phyloP scores from a whole-genome alignment of 2,329 filamentous ascomycete genomes.

The Ambrosiella beaveri region DNA sequence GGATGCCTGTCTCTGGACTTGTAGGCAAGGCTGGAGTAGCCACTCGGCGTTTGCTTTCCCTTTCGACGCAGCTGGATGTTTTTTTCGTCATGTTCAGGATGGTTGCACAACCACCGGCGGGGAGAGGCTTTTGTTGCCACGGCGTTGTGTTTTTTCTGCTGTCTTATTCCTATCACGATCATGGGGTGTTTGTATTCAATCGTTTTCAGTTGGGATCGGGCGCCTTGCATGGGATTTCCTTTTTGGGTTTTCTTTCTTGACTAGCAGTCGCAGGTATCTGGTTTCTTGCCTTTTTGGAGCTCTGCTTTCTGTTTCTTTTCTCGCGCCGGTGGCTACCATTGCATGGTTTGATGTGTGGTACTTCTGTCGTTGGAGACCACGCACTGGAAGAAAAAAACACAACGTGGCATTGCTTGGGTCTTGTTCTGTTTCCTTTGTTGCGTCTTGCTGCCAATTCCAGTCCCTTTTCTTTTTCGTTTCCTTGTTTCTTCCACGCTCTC shows the following conservation, averaged over 20 bases:
- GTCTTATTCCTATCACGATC: conserved; percentile 8
- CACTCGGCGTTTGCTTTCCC: not conserved
- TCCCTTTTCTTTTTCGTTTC: not conserved
- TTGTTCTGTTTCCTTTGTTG: not conserved
- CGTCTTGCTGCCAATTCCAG: not conserved
- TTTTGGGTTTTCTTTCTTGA: conserved; percentile 3
- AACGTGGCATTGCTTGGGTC: not conserved
- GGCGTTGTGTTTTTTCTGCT: conserved; percentile 13
- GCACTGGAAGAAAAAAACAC: not conserved
- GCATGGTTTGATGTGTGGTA: not conserved
- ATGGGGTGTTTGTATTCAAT: conserved; percentile 7
- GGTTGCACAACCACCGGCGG: conserved; percentile 11
- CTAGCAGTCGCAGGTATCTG: conserved; percentile 11
- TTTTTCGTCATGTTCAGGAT: conserved; percentile 13
- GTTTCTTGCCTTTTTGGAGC: conserved; percentile 3
- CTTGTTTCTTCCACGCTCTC: not conserved
- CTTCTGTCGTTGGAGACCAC: not conserved
- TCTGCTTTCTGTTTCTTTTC: conserved; percentile 2
- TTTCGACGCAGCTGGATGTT: conserved; percentile 5
- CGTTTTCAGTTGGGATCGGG: conserved; percentile 7
- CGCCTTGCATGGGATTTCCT: conserved; percentile 10
- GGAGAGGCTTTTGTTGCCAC: conserved; percentile 4
- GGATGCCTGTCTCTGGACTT: conserved; percentile 8
- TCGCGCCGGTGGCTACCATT: conserved; percentile 1
- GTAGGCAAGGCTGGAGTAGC: not conserved